These are phyloP conservation scores for Skeletonema marinoi DNA, from an alignment of 108 stramenopile genomes.

Conservation along the genomic window DNA sequence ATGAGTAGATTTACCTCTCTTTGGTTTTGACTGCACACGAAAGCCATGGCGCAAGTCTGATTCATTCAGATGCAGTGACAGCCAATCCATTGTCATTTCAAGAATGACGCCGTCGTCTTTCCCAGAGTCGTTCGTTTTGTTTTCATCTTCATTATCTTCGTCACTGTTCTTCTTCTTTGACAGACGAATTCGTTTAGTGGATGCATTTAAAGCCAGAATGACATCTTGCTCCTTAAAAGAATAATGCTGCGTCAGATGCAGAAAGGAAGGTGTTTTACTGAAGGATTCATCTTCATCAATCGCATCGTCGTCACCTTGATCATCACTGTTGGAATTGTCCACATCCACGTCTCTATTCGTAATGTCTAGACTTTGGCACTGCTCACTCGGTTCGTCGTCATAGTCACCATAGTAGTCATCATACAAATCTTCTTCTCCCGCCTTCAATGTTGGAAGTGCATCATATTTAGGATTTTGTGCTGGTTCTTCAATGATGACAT, in stretches of 20 bases:
- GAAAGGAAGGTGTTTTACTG: constrained; percentile 37
- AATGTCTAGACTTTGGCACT: neutral
- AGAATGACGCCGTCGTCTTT: constrained; percentile 26
- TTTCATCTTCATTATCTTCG: neutral
- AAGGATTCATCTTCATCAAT: constrained; percentile 5
- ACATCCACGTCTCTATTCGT: constrained; percentile 4
- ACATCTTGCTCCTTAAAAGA: constrained; percentile 56
- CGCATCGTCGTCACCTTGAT: constrained; percentile 8
- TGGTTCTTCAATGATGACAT: neutral
- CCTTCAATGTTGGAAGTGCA: constrained; percentile 14
- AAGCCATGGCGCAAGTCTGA: constrained; percentile 58
- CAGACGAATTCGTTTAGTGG: constrained; percentile 36
- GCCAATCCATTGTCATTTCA: constrained; percentile 74
- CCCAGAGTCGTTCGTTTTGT: constrained; percentile 4
- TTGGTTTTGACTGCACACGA: constrained; percentile 35
- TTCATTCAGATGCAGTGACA: constrained; percentile 73
- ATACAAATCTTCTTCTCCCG: constrained; percentile 14
- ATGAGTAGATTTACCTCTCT: constrained; percentile 2
- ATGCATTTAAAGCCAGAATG: constrained; percentile 43
- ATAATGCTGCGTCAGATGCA: constrained; percentile 54
- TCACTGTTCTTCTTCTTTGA: constrained; percentile 2
- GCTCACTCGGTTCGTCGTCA: constrained; percentile 28
- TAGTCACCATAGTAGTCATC: constrained; percentile 38
- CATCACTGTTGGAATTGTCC: constrained; percentile 1
- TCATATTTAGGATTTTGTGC: neutral